Evolutionary conservation across 495 filamentous ascomycete genomes (phyloP).

Genomic region (Tuber magnatum): DNA sequence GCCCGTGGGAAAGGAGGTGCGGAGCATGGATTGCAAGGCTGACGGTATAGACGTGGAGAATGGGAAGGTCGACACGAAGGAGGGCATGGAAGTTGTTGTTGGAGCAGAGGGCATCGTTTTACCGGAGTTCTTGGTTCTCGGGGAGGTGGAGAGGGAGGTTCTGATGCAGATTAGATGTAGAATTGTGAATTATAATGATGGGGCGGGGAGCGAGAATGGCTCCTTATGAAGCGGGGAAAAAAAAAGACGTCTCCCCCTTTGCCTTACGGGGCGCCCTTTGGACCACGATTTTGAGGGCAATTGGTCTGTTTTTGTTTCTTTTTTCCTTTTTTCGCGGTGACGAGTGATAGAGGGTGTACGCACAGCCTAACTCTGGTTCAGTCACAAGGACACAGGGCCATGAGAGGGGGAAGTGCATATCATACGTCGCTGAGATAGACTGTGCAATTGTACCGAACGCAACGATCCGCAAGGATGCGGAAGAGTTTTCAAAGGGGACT

Average conservation of each 20-base stretch:
- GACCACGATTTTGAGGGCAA: not conserved
- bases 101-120: slow-evolving; percentile 27
- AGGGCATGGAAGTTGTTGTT: slow-evolving; percentile 12
- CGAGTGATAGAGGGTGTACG: not conserved
- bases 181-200: slow-evolving; percentile 24
- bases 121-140: slow-evolving; percentile 32
- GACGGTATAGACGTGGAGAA: slow-evolving; percentile 10
- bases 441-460: not conserved
- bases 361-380: not conserved
- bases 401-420: not conserved
- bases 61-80: not conserved
- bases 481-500: not conserved
- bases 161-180: slow-evolving; percentile 32
- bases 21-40: not conserved
- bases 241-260: not conserved
- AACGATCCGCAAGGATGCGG: not conserved
- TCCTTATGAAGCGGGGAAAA: slow-evolving; percentile 4
- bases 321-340: too few relatives aligned
- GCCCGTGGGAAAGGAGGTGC: slow-evolving; percentile 41
- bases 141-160: slow-evolving; percentile 30
- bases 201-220: slow-evolving; percentile 16
- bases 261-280: slow-evolving; percentile 1
- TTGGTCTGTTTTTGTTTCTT: not conserved
- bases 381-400: not conserved
- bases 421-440: not conserved